Base-by-base conservation (phyloP, 2,329 filamentous ascomycete genomes). In the Colletotrichum destructivum region DNA sequence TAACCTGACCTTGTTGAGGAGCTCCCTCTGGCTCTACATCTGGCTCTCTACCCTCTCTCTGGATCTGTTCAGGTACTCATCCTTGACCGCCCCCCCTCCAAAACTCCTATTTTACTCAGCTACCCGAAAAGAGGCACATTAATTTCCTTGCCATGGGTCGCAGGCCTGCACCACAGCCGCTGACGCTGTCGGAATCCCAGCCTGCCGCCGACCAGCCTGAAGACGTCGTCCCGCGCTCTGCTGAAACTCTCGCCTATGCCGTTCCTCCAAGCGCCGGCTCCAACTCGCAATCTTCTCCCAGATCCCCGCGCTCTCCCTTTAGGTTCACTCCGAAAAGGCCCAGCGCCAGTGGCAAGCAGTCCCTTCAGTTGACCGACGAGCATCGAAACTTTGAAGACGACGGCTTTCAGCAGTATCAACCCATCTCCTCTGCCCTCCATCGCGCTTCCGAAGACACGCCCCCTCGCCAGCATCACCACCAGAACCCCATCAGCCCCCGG, bases 101-200 rank as follows among this genome's bases (percentile, higher is more conserved):
- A 69, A 62, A 67, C 64, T 62, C 56, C 40, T 62, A 57, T 62
- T 67, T 35, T 57, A 62, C 56, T 47, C 56, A 57, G 56, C 64
- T 42, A 35, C 49, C 68, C 40, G 49, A 35, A 46, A 47, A 54
- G 70, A 64, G 62, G 70, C 54, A 71, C 49, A 56, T 71, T 56
- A 66, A 69, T 69, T 51, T 69, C 69, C 69, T 64, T 42, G 55
- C 54, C 59, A 90, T 90, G 88, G 87, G 84, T 82, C 88, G 88
- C 80, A 90, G 89, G 82, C 82, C 86, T 78, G 87, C 85, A 81
- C 88, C 88, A 75, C 85, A 89, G 83, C 88, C 88, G 81, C 85
- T 90, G 82, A 81, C 85, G 79, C 83, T 90, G 81, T 82, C 84
- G 77, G 83, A 83, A 68, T 73, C 77, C 74, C 76, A 81, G 75